Evolutionary conservation across 176 grass and related monocot species (phyloP).

Genomic region (Avena sativa): DNA sequence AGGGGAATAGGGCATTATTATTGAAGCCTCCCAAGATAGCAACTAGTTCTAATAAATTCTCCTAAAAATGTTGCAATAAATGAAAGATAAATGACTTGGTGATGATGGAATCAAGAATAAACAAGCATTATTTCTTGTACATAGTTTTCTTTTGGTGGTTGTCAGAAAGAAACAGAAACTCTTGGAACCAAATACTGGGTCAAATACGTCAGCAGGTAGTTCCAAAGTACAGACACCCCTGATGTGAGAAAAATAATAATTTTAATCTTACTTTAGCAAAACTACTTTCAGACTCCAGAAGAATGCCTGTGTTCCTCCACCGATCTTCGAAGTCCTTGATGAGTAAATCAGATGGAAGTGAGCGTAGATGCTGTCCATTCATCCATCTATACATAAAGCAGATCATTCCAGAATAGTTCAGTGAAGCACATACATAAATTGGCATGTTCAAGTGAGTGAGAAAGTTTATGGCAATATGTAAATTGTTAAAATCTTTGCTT

Average conservation of each 20-base stretch:
- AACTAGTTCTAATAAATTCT: not conserved
- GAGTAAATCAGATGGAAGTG: constrained; percentile 74
- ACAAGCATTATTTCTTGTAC: not conserved
- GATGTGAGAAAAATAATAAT: not conserved
- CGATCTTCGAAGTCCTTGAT: constrained; percentile 75
- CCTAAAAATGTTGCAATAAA: not conserved
- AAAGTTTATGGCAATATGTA: not conserved
- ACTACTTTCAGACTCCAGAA: constrained; percentile 72
- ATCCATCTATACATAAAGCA: constrained; percentile 76
- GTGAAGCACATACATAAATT: not conserved
- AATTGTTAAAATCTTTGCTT: constrained; percentile 28
- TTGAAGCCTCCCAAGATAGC: not conserved
- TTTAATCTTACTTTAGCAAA: constrained; percentile 67
- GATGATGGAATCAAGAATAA: not conserved
- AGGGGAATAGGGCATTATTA: not conserved
- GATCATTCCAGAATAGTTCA: not conserved
- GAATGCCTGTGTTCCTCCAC: constrained; percentile 79
- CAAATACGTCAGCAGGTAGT: not conserved
- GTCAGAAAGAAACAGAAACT: constrained; percentile 4
- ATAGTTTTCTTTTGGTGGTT: not conserved
- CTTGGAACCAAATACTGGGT: constrained; percentile 1
- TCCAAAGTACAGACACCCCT: not conserved
- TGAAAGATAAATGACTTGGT: not conserved
- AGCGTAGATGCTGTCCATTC: constrained; percentile 90
- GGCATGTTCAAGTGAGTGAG: constrained; percentile 18